Evolutionary conservation across 257 asterid species (phyloP), one percentile per base, ranked within the genome.

Genomic region (Primulina huaijiensis): DNA sequence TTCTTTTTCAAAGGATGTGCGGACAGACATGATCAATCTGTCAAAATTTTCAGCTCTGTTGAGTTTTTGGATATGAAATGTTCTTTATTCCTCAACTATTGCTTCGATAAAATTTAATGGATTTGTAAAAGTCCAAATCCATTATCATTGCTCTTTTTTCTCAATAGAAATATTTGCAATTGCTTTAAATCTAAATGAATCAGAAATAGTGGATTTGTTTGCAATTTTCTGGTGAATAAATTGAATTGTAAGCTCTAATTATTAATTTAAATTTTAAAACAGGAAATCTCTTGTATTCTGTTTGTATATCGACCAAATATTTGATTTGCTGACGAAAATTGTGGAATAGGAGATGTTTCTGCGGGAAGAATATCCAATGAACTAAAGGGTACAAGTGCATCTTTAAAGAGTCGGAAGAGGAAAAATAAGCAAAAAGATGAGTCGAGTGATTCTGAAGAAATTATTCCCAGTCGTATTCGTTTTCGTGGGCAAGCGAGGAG

Each of bases 401-500:
- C 40, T 55, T 27, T 5, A 34, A 72, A 58, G 79, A 65, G 37
- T 14, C 74, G 61, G 17, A 81, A 70, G 69, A 75, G 86, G 66
- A 71, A 74, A 50, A 63, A 16, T n/a, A 55, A 64, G 70, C n/a
- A n/a, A 52, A 62, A 72, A 29, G 62, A 33, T 29, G 74, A 73
- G 56, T 38, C 1, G 6, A 70, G 60, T 56, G 85, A 74, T 70
- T 52, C 68, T 63, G 80, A 68, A 60, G 77, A 60, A 59, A 52
- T 37, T 53, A 33, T 68, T 55, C 88, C 71, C 3, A 73, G 19
- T 61, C 71, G 56, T 68, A 35, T 52, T 60, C 83, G 55, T 61
- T 19, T 50, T 19, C 90, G 81, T 60, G 86, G 88, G 68, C 81
- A 55, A 76, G 68, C 50, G 25, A 84, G 84, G 66, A 77, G 82